Evolutionary conservation across 805 yeast genomes (phyloP), one percentile per base, ranked within the genome.

Genomic region (Candida quercuum): DNA sequence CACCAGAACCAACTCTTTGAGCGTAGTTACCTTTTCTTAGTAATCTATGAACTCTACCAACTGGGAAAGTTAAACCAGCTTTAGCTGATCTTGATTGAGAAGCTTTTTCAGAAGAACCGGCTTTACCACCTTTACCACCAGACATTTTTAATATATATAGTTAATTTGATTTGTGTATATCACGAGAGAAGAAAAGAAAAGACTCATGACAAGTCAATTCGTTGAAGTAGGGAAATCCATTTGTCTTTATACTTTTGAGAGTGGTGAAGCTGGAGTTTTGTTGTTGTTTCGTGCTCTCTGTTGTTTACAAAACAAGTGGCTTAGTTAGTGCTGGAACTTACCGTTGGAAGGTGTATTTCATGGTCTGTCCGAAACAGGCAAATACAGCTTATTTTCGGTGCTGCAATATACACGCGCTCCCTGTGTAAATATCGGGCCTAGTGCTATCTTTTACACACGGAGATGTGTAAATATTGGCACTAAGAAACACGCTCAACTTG

Each of bases 21-120:
- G 97, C 95, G 75, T 91, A 86, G 82, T 89, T 86, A 67, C 96
- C 96, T 73, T 84, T 87, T 81, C 95, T 86, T 63, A 91, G 73
- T 57, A 89, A 78, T 74, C 97, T 82, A 78, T 91, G 96, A 56
- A 91, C 93, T 81, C 98, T 89, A 70, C 98, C 98, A 54, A 91
- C 98, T 74, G 98, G 98, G 94, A 91, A 91, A 59, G 95, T 86
- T 64, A 91, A 80, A 69, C 97, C 98, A 64, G 98, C 97, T 78
- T 88, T 91, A 49, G 96, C 82, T 56, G 98, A 91, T 81, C 98
- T 87, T 40, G 97, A 85, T 75, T 91, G 93, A 63, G 97, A 83
- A 60, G 95, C 88, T 74, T 91, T 91, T 66, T 87, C 89, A 58
- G 94, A 70, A 54, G 95, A 75, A 63, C 95, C 94, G 64, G 96